Evolutionary conservation across 305 asterid genomes (phyloP).

Genomic region (Ilex paraguariensis): DNA sequence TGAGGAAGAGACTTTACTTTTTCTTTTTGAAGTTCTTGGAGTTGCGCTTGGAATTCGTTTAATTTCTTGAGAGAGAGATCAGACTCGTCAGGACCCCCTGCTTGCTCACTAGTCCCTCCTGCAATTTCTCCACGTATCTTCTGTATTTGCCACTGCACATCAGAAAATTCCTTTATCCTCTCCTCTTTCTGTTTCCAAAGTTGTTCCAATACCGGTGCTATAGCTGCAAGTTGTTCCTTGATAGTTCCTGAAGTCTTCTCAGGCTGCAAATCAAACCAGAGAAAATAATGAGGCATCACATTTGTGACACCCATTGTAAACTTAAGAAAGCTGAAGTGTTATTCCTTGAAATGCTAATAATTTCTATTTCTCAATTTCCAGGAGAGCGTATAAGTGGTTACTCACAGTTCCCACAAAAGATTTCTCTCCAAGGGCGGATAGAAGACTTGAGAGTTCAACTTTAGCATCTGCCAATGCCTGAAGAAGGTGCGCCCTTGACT

Average conservation of each 20-base stretch:
- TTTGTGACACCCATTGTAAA: too few relatives aligned
- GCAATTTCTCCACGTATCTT: slow-evolving; percentile 75
- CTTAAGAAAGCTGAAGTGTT: too few relatives aligned
- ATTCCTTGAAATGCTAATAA: neutral
- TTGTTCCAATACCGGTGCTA: slow-evolving; percentile 81
- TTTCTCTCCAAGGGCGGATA: slow-evolving; percentile 88
- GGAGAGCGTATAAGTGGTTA: neutral
- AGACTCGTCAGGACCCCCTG: slow-evolving; percentile 65
- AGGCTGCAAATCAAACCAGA: slow-evolving; percentile 43
- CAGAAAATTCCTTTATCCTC: slow-evolving; percentile 68
- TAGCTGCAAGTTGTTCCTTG: slow-evolving; percentile 90
- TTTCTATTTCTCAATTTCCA: too few relatives aligned
- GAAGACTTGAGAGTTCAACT: slow-evolving; percentile 80
- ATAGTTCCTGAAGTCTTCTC: slow-evolving; percentile 85
- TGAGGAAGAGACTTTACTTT: slow-evolving; percentile 40
- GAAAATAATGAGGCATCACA: too few relatives aligned
- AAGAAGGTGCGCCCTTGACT: slow-evolving; percentile 79
- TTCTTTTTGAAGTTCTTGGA: slow-evolving; percentile 89
- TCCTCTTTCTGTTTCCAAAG: slow-evolving; percentile 85
- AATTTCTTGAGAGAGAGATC: slow-evolving; percentile 75
- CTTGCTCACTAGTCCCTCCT: slow-evolving; percentile 61
- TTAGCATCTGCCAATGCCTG: slow-evolving; percentile 87
- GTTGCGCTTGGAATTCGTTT: slow-evolving; percentile 72
- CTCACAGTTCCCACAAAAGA: slow-evolving; percentile 74
- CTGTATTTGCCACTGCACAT: slow-evolving; percentile 83